phyloP scores from a whole-genome alignment of 805 yeast species.

The Candida morakotiae region DNA sequence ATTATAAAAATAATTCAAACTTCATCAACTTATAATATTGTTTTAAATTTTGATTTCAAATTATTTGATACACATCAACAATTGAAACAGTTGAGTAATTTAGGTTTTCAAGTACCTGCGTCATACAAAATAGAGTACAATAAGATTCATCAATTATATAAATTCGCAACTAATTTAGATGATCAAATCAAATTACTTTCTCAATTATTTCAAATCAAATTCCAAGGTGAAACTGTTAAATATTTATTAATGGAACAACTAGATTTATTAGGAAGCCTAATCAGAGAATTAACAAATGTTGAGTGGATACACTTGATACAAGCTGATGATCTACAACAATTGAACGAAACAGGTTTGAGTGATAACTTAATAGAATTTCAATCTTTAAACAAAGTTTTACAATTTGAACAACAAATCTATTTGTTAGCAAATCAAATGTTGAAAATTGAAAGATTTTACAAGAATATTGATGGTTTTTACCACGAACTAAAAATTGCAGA shows the following conservation, averaged over 20 bases:
- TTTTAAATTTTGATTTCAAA: constrained; percentile 50
- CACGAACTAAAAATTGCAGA: constrained; percentile 14
- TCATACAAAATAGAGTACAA: constrained; percentile 43
- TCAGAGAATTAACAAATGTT: constrained; percentile 32
- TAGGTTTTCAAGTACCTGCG: constrained; percentile 58
- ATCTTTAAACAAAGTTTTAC: constrained; percentile 17
- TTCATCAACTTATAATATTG: constrained; percentile 21
- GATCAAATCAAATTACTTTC: constrained; percentile 5
- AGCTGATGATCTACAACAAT: constrained; percentile 43
- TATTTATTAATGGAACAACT: constrained; percentile 37
- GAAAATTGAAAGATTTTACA: constrained; percentile 14
- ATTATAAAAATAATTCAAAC: constrained; percentile 36
- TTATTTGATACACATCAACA: constrained; percentile 47
- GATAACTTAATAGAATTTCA: constrained; percentile 24
- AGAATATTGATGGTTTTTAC: constrained; percentile 13
- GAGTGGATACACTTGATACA: constrained; percentile 54
- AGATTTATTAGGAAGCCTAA: constrained; percentile 21
- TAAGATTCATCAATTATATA: constrained; percentile 48
- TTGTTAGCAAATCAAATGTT: constrained; percentile 16
- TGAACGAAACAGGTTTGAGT: constrained; percentile 20
- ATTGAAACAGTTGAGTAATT: constrained; percentile 43
- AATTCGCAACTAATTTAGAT: constrained; percentile 48
- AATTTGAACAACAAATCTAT: constrained; percentile 21
- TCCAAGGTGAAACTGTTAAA: constrained; percentile 33
- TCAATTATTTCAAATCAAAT: constrained; percentile 9